Base-by-base conservation (phyloP, 106 monocot genomes). In the Alisma plantagoaquatica region DNA sequence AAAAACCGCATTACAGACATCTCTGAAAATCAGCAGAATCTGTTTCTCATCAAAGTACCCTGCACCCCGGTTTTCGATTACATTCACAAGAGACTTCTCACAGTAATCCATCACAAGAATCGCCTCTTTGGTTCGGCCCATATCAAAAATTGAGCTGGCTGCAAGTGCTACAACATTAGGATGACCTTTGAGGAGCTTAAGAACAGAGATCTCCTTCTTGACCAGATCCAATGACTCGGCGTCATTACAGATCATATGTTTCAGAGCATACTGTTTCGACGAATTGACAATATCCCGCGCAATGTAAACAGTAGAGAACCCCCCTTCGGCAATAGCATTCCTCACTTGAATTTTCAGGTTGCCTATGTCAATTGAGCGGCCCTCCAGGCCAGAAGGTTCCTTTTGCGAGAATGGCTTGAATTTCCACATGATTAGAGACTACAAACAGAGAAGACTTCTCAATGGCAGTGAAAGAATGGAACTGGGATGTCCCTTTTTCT, bases 1-100 rank as follows among this genome's bases (percentile, higher is more conserved):
- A 68, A 86, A 99, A 14, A 99, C 82, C 0, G 90, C 90, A 73
- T 99, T 90, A 69, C 98, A 99, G 57, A 90, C 63, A 70, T 90
- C 90, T 46, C 90, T 73, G 64, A 99, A 90, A 29, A 99, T 90
- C 56, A 79, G 43, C 10, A 86, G 73, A 12, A 77, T 46, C 69
- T 86, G 73, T 57, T 82, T 86, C 74, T 99, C 98, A 19, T 86
- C 98, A 70, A 85, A 86, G 49, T 88, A 81, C 8, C 54, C 72
- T 0, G 62, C 56, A 20, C 98, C 90, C 77, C 90, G 75, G 48
- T 63, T 82, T 33, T 86, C 98, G 33, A 90, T 57, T 28, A 82
- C 82, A 32, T 53, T 57, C 47, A 99, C 86, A 63, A 99, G 42
- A 15, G 98, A 99, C 44, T 90, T 90, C 53, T 90, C 90, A 30